A percentile compares a stretch with the other conserved stretches of the same genome.
These are phyloP conservation scores for Monascus purpureus DNA, from an alignment of 495 filamentous ascomycete genomes.

Conservation along the genomic window DNA sequence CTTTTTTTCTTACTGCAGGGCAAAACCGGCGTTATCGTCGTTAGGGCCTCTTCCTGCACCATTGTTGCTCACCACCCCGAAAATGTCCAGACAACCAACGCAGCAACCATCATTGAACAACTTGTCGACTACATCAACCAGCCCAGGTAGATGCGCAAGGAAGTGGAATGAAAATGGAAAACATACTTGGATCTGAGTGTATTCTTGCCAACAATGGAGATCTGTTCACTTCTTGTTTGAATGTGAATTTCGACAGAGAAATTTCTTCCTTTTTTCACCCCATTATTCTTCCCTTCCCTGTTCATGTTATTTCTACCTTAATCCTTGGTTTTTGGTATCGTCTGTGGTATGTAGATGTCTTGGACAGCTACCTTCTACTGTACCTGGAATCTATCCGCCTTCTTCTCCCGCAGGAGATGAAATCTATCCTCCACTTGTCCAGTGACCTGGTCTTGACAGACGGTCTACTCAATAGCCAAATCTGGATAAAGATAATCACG, in stretches of 20 bases:
- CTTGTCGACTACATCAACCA: conserved; percentile 33
- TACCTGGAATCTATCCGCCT: no score
- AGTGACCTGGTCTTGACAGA: no score
- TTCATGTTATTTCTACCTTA: background rate
- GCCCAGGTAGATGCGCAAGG: conserved; percentile 1
- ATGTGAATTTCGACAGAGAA: background rate
- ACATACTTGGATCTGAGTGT: background rate
- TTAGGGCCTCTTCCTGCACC: conserved; percentile 73
- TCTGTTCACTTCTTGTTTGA: background rate
- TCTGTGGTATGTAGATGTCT: no score
- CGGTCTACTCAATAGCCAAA: no score
- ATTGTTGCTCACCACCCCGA: conserved; percentile 79
- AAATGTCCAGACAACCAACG: conserved; percentile 37
- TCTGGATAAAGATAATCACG: no score
- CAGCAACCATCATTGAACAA: conserved; percentile 25
- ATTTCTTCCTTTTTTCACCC: no score
- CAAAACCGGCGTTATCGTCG: conserved; percentile 62
- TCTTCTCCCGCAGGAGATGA: no score
- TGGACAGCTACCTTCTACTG: no score
- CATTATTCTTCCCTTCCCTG: background rate
- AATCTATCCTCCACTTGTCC: no score
- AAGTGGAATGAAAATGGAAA: background rate
- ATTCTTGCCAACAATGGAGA: background rate
- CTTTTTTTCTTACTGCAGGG: conserved; percentile 36
- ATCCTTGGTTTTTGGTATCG: no score